Evolutionary conservation across 139 green algal genomes (phyloP).

Genomic region (Chlamydomonas sp.): DNA sequence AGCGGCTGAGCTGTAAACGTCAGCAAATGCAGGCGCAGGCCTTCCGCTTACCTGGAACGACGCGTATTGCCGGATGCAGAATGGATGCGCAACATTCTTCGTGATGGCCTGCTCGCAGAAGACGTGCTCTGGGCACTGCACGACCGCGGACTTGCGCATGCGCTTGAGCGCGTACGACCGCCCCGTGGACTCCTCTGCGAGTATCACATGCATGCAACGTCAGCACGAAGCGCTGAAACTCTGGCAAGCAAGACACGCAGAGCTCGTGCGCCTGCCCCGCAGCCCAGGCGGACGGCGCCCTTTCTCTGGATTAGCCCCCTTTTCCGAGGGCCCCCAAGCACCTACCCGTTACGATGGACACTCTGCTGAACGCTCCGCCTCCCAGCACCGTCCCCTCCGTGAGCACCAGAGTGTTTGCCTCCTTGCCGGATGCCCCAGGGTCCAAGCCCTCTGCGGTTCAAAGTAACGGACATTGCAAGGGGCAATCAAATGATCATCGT

Average conservation of each 20-base stretch:
- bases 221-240: neutral
- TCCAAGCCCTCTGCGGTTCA: slow-evolving; percentile 17
- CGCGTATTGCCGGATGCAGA: slow-evolving; percentile 96
- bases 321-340: neutral
- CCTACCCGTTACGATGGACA: slow-evolving; percentile 75
- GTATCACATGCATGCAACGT: neutral
- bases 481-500: neutral
- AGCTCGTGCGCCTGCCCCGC: no score
- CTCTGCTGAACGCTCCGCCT: slow-evolving; percentile 87
- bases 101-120: slow-evolving; percentile 97
- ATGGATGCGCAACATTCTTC: slow-evolving; percentile 92
- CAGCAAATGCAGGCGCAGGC: neutral
- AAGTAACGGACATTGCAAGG: neutral
- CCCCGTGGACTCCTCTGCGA: slow-evolving; percentile 66
- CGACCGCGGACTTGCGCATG: slow-evolving; percentile 92
- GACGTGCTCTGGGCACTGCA: slow-evolving; percentile 94
- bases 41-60: slow-evolving; percentile 80
- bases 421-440: slow-evolving; percentile 43
- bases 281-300: no score
- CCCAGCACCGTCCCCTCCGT: slow-evolving; percentile 88
- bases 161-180: slow-evolving; percentile 92
- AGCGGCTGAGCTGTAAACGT: neutral
- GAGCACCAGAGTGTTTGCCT: slow-evolving; percentile 69
- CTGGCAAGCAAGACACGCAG: neutral
- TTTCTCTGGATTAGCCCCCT: no score